Evolutionary conservation across 139 green algal genomes (phyloP).

Genomic region (Asterochloris sp.): DNA sequence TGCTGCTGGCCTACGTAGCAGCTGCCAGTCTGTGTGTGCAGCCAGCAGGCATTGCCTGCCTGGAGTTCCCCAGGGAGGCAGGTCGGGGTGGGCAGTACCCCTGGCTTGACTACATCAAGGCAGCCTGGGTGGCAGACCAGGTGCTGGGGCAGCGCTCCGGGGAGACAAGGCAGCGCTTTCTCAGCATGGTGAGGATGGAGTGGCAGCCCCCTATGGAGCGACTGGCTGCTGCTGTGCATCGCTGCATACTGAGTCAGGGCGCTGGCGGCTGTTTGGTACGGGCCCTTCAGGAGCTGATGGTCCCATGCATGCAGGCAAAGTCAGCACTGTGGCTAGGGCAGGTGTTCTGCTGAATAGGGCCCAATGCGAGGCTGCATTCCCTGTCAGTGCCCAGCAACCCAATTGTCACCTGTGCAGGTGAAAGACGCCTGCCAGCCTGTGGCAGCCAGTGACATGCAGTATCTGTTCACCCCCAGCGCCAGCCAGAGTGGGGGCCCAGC

Average conservation of each 20-base stretch:
- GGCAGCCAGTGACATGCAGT: too few relatives aligned
- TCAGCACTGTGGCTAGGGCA: not conserved
- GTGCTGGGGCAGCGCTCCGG: constrained; percentile 30
- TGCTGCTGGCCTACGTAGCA: constrained; percentile 42
- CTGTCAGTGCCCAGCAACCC: too few relatives aligned
- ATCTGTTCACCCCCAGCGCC: too few relatives aligned
- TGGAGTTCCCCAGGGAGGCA: constrained; percentile 44
- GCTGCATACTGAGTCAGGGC: not conserved
- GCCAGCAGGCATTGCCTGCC: constrained; percentile 34
- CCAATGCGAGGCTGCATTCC: too few relatives aligned
- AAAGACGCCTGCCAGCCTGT: too few relatives aligned
- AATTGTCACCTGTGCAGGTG: too few relatives aligned
- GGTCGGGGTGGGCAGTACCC: constrained; percentile 36
- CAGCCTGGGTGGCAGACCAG: constrained; percentile 33
- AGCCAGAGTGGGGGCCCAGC: too few relatives aligned
- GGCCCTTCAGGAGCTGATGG: not conserved
- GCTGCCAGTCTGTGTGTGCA: constrained; percentile 33
- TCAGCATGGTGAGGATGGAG: not conserved
- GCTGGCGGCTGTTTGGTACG: not conserved
- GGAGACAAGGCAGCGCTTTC: constrained; percentile 1
- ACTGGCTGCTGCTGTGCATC: not conserved
- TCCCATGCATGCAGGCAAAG: not conserved
- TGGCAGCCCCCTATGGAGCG: not conserved
- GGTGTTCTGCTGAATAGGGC: too few relatives aligned
- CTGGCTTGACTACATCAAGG: constrained; percentile 42